Evolutionary conservation across 192 early-diverging fungal species (phyloP).

Genomic region (Lobosporangium transversale): DNA sequence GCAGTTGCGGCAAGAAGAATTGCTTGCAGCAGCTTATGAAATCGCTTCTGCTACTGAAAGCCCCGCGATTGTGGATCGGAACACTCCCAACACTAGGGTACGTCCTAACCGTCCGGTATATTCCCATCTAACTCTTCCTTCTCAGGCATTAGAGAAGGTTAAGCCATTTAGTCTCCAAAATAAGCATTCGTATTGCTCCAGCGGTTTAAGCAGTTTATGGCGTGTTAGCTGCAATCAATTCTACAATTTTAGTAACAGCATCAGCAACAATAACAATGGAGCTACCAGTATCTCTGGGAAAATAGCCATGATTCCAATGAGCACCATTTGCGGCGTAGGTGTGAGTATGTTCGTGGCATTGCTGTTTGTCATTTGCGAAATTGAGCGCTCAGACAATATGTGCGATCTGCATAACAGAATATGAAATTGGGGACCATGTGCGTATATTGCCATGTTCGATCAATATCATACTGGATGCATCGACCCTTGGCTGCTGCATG

Average conservation of each 20-base stretch:
- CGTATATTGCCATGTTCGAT: slow-evolving; percentile 62
- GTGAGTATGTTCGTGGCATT: slow-evolving; percentile 47
- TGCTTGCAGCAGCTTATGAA: too few species aligned
- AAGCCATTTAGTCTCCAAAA: slow-evolving; percentile 9
- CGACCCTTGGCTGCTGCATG: slow-evolving; percentile 62
- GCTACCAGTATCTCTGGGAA: slow-evolving; percentile 13
- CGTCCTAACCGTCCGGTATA: slow-evolving; percentile 6
- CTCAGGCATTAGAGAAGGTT: slow-evolving; percentile 11
- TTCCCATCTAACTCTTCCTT: neutral
- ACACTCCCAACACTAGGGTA: slow-evolving; percentile 10
- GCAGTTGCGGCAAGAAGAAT: too few species aligned
- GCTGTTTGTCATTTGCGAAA: slow-evolving; percentile 48
- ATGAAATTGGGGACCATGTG: slow-evolving; percentile 57
- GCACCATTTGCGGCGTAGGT: slow-evolving; percentile 30
- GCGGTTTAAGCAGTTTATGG: neutral
- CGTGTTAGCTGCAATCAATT: slow-evolving; percentile 2
- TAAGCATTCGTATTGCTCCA: neutral
- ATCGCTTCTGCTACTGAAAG: too few species aligned
- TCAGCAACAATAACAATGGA: neutral
- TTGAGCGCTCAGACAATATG: slow-evolving; percentile 54
- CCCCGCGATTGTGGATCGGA: too few species aligned
- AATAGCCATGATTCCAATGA: slow-evolving; percentile 35
- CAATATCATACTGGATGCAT: slow-evolving; percentile 65
- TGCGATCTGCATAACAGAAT: slow-evolving; percentile 63
- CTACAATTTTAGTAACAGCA: too few species aligned